Evolutionary conservation across 2,329 filamentous ascomycete genomes (phyloP), one percentile per base, ranked within the genome.

Genomic region (Ceratocystis albifundus): DNA sequence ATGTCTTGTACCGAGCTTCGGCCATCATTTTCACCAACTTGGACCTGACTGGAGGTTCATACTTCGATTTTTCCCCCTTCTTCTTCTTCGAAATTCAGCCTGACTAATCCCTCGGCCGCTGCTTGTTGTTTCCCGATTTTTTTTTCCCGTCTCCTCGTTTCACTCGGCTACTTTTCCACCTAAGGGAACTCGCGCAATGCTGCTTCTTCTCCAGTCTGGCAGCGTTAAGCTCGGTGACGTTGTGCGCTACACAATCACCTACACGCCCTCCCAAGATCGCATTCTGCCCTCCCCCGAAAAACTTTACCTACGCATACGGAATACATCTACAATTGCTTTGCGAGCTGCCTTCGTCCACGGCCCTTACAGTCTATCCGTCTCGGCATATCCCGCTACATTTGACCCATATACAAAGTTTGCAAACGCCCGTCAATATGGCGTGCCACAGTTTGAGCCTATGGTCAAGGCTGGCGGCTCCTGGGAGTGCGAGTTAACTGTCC

Each of bases 301-400:
- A 71, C 84, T 99, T 46, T 84, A 90, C 76, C 84, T 99, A 59
- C 90, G 89, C 71, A 86, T 99, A 74, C 93, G 89, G 74, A 99
- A 99, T 76, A 92, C 89, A 8, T 94, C 89, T 48, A 88, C 90
- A 67, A 89, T 96, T 70, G 89, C 94, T 17, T 80, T 97, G 48
- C 89, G 94, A 72, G 94, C 94, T 65, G 94, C 94, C 66, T 99
- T 96, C 74, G 87, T 99, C 65, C 94, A 96, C 76, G 94, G 94
- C 0, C 94, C 94, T 0, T 99, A 99, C 74, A 95, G 87, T 0
- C 82, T 97, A 46, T 91, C 90, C 72, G 88, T 92, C 62, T 86
- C 92, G 64, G 89, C 91, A 28, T 96, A 95, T 72, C 90, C 93
- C 0, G 82, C 88, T 17, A 84, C 81, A 61, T 97, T 94, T 78